Conservation (phyloP, 495 filamentous ascomycete genomes). For the Podospora pseudopauciseta region DNA sequence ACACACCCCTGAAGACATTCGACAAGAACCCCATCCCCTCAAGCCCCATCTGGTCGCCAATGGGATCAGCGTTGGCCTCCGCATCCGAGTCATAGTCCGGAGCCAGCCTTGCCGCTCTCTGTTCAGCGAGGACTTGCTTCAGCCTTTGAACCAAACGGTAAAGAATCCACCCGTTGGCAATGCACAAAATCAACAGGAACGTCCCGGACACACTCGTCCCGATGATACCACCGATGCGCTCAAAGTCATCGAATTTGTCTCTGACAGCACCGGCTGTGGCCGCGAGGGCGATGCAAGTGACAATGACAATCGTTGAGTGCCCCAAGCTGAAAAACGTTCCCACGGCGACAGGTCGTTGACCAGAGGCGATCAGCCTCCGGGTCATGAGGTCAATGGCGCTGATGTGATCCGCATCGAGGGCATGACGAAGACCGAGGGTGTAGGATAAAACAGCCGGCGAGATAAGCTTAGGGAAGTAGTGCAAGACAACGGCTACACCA, state of each 20-base stretch:
- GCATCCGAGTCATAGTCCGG: conserved; percentile 19
- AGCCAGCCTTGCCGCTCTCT: conserved; percentile 24
- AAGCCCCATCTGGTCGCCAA: conserved; percentile 61
- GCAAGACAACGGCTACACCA: conserved; percentile 64
- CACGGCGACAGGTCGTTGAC: conserved; percentile 84
- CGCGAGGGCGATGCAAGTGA: conserved; percentile 88
- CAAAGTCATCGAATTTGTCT: conserved; percentile 72
- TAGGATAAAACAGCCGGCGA: conserved; percentile 79
- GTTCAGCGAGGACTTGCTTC: conserved; percentile 50
- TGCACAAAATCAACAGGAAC: conserved; percentile 77
- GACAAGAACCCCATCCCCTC: conserved; percentile 76
- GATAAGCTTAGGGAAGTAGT: conserved; percentile 56
- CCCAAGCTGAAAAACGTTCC: conserved; percentile 95
- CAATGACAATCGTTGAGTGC: conserved; percentile 88
- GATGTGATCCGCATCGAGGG: conserved; percentile 95
- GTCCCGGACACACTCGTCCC: conserved; percentile 77
- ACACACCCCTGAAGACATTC: conserved; percentile 66
- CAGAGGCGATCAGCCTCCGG: conserved; percentile 79
- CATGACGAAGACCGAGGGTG: conserved; percentile 87
- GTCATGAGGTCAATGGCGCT: conserved; percentile 96
- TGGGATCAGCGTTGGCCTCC: conserved; percentile 33
- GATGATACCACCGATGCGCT: conserved; percentile 80
- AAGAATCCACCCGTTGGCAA: conserved; percentile 81
- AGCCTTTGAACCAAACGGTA: conserved; percentile 68
- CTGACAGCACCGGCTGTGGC: conserved; percentile 81